A percentile compares a stretch with the other conserved stretches of the same genome.
Evolutionary conservation across 2,329 filamentous ascomycete genomes (phyloP).

Genomic region (Chaetomium sp.): DNA sequence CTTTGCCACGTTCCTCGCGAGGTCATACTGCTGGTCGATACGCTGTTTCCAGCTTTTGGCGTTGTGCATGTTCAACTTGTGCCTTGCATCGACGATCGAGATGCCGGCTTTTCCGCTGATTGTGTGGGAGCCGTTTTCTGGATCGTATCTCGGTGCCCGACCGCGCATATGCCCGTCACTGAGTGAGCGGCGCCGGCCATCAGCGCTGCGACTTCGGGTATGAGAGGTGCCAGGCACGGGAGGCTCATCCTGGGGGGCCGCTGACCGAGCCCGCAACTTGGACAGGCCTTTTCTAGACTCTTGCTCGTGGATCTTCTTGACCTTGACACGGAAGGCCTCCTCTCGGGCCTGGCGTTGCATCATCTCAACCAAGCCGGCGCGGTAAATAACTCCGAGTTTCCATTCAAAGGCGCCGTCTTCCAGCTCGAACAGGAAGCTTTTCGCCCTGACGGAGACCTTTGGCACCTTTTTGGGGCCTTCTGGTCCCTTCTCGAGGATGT

Average conservation of each 20-base stretch:
- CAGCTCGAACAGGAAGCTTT: constrained; percentile 83
- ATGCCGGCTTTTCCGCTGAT: constrained; percentile 74
- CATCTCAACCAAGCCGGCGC: constrained; percentile 84
- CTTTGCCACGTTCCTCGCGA: constrained; percentile 72
- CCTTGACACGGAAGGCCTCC: constrained; percentile 85
- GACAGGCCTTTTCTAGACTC: constrained; percentile 57
- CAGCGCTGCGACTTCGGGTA: constrained; percentile 59
- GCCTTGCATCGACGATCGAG: constrained; percentile 73
- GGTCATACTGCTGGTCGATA: constrained; percentile 74
- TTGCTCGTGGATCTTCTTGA: constrained; percentile 78
- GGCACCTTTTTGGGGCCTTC: constrained; percentile 86
- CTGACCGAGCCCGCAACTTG: constrained; percentile 59
- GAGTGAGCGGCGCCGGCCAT: constrained; percentile 44
- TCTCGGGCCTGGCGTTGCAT: constrained; percentile 86
- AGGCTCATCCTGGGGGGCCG: constrained; percentile 46
- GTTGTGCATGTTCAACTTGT: constrained; percentile 77
- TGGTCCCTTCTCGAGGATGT: constrained; percentile 81
- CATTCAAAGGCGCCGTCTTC: constrained; percentile 97
- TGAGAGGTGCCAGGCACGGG: constrained; percentile 41
- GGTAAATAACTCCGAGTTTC: constrained; percentile 94
- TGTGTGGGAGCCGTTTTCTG: constrained; percentile 68
- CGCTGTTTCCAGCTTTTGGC: constrained; percentile 89
- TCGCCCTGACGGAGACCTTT: constrained; percentile 78
- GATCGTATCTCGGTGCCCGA: constrained; percentile 70
- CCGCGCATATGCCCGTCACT: constrained; percentile 43